phyloP scores from a whole-genome alignment of 768 basidiomycete species.

The Pleurotus platypus region DNA sequence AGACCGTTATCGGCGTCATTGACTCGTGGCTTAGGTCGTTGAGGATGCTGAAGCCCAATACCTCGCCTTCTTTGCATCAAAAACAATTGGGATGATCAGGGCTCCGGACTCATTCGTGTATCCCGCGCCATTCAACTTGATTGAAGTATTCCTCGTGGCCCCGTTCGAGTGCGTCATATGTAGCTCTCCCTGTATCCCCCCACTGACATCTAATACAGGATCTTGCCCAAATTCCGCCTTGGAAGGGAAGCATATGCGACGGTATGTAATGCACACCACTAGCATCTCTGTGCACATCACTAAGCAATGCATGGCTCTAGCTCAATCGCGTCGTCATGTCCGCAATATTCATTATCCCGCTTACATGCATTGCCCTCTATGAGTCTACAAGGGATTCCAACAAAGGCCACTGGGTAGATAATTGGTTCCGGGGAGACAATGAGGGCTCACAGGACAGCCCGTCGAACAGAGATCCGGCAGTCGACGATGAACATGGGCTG shows the following conservation, averaged over 20 bases:
- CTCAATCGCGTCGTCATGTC: constrained; percentile 80
- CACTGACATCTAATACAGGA: constrained; percentile 23
- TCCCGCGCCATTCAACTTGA: constrained; percentile 89
- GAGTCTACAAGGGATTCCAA: constrained; percentile 55
- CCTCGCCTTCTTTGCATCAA: constrained; percentile 84
- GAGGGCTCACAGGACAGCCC: constrained; percentile 57
- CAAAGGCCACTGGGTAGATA: constrained; percentile 60
- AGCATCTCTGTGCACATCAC: not conserved
- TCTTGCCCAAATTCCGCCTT: constrained; percentile 40
- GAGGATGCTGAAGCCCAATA: constrained; percentile 88
- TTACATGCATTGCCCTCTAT: constrained; percentile 68
- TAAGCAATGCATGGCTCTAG: constrained; percentile 27
- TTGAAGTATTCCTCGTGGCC: constrained; percentile 76
- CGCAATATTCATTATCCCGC: constrained; percentile 76
- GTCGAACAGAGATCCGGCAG: constrained; percentile 53
- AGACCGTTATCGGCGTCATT: not conserved
- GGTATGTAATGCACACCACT: constrained; percentile 23
- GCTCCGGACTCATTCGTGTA: constrained; percentile 86
- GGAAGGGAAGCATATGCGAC: constrained; percentile 54
- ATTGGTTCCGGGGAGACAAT: constrained; percentile 61
- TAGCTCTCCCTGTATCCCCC: not conserved
- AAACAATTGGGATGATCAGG: constrained; percentile 81
- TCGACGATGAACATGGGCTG: constrained; percentile 52
- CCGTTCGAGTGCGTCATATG: constrained; percentile 75
- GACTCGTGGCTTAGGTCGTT: constrained; percentile 47